Base-by-base conservation (phyloP, 2,329 filamentous ascomycete species). In the Epichloe hybrida region DNA sequence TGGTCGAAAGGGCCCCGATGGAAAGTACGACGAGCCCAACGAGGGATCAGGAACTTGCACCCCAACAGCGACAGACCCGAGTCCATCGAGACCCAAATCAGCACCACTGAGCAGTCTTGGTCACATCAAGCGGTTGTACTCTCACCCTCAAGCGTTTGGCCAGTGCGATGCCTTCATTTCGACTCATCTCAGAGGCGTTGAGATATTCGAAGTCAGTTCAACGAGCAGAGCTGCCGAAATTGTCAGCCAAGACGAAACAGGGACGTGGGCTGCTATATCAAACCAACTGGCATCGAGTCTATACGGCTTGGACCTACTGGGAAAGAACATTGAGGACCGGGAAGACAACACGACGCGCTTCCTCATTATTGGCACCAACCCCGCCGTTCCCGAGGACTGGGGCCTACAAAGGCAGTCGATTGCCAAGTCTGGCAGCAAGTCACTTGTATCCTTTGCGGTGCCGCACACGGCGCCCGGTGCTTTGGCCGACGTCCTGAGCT, bases 131-230 rank as follows among this genome's bases (percentile, higher is more conserved):
- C 83, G 84, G 61, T 68, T 98, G 40, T 95, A 95, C 71, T 93
- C 88, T 23, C 93, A 98, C 67, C 90, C 91, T 9, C 93, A 98
- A 68, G 93, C 89, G 31, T 95, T 93, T 74, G 89, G 89, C 27
- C 93, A 98, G 69, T 96, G 90, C 67, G 81, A 82, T 43, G 67
- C 63, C 8, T 95, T 95, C 67, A 76, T 96, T 23, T 72, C 75
- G 8, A 71, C 74, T 31, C 73, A 86, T 59, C 77, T 95, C 54
- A 82, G 81, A 58, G 79, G 79, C 43, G 74, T 84, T n/a, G 88
- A 95, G 69, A 77, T 83, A 49, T 79, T 91, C 53, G 90, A 97
- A 63, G 84, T 88, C 42, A 85, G 82, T 54, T 93, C 86, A 31
- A 98, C 93, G 5, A 90, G 85, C 58, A 83, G 81, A 56, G 93